Percentiles rank a stretch among this genome's conserved stretches.
These are phyloP conservation scores for Tolypocladium nubicola DNA, from an alignment of 2,329 filamentous ascomycete genomes.

Conservation along the genomic window DNA sequence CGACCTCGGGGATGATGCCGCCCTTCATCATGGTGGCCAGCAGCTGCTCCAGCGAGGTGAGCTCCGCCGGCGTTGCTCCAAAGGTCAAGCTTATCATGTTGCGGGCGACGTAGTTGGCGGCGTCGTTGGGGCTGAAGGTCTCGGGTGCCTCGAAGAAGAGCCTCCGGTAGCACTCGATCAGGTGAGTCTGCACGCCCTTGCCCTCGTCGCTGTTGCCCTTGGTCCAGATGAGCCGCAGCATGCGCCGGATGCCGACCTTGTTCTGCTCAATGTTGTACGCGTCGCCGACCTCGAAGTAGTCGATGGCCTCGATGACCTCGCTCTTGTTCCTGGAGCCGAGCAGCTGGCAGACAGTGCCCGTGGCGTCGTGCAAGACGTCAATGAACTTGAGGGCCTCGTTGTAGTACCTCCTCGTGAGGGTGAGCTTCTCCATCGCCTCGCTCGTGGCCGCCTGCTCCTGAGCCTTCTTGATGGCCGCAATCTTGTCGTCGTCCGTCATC, in stretches of 20 bases:
- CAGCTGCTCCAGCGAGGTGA: slow-evolving; percentile 91
- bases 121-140: slow-evolving; percentile 76
- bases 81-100: slow-evolving; percentile 99
- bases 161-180: slow-evolving; percentile 93
- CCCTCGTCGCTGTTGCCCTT: slow-evolving; percentile 99
- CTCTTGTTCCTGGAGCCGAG: slow-evolving; percentile 95
- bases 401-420: slow-evolving; percentile 83
- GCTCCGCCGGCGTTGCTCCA: slow-evolving; percentile 84
- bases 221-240: slow-evolving; percentile 97
- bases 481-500: slow-evolving; percentile 72
- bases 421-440: slow-evolving; percentile 78
- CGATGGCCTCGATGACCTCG: slow-evolving; percentile 97
- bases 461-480: slow-evolving; percentile 64
- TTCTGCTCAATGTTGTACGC: slow-evolving; percentile 94
- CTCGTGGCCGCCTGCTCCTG: slow-evolving; percentile 81
- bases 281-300: slow-evolving; percentile 92
- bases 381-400: slow-evolving; percentile 91
- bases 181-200: slow-evolving; percentile 91
- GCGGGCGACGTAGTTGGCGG: slow-evolving; percentile 87
- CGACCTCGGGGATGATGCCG: slow-evolving; percentile 72
- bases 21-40: slow-evolving; percentile 97
- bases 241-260: slow-evolving; percentile 82
- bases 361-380: slow-evolving; percentile 76
- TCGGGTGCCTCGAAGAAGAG: slow-evolving; percentile 95
- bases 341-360: slow-evolving; percentile 71